These are phyloP conservation scores for Geotrichum histeridarum DNA, from an alignment of 1,139 yeast genomes.

Conservation along the genomic window DNA sequence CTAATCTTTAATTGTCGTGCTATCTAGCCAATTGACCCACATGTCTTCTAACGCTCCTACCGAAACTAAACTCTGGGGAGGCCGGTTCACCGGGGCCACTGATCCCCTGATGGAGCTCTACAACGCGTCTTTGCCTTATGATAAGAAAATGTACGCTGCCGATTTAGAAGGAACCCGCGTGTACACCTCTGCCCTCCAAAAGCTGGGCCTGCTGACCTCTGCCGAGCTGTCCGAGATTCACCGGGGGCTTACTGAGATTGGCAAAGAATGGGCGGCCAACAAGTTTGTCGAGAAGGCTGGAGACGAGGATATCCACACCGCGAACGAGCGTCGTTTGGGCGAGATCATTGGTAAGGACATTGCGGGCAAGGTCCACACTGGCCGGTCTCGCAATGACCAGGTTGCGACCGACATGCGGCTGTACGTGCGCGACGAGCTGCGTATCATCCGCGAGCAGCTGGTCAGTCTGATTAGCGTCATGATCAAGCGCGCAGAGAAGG, in stretches of 20 bases:
- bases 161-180: slow-evolving; percentile 92
- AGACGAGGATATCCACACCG: slow-evolving; percentile 98
- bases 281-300: slow-evolving; percentile 79
- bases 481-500: slow-evolving; percentile 69
- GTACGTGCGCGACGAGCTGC: slow-evolving; percentile 75
- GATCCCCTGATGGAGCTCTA: slow-evolving; percentile 96
- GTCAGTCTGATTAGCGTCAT: slow-evolving; percentile 61
- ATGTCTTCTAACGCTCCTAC: slow-evolving; percentile 24
- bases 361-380: slow-evolving; percentile 97
- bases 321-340: slow-evolving; percentile 95
- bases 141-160: slow-evolving; percentile 87
- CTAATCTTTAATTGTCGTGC: neutral
- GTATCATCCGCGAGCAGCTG: slow-evolving; percentile 54
- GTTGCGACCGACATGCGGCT: slow-evolving; percentile 98
- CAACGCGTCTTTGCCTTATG: slow-evolving; percentile 95
- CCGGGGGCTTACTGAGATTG: slow-evolving; percentile 65
- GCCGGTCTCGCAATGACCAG: slow-evolving; percentile 96
- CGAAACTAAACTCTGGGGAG: slow-evolving; percentile 86
- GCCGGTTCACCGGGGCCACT: slow-evolving; percentile 91
- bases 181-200: slow-evolving; percentile 79
- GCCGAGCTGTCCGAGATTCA: slow-evolving; percentile 78
- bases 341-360: slow-evolving; percentile 89
- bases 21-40: neutral
- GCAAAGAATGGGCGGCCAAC: slow-evolving; percentile 74
- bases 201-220: slow-evolving; percentile 64